These are phyloP conservation scores for bread wheat (Triticum aestivum) DNA, from an alignment of 176 grass and related monocot species.

Conservation along the genomic window DNA sequence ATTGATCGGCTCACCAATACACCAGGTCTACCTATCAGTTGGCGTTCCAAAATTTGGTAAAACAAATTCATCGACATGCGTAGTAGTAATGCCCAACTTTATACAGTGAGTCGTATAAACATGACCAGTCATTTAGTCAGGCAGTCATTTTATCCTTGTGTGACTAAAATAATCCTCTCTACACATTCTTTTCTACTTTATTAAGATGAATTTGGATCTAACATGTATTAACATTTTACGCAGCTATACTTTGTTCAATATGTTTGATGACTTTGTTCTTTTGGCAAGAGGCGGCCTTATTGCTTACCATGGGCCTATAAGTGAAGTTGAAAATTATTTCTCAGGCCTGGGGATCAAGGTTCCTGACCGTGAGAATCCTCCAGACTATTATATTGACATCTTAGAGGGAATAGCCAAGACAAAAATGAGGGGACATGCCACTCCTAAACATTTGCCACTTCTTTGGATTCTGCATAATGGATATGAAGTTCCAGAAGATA, in stretches of 20 bases:
- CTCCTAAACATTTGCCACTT: constrained; percentile 56
- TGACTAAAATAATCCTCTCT: background rate
- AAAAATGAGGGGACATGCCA: constrained; percentile 39
- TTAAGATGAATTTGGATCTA: constrained; percentile 31
- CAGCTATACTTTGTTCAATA: constrained; percentile 84
- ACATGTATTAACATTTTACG: constrained; percentile 19
- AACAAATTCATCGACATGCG: background rate
- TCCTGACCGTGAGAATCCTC: constrained; percentile 73
- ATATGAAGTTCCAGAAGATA: constrained; percentile 56
- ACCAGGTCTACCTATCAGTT: constrained; percentile 11
- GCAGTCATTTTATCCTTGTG: background rate
- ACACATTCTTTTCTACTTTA: background rate
- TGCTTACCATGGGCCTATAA: constrained; percentile 64
- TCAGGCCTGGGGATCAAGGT: constrained; percentile 58
- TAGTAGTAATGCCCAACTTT: background rate
- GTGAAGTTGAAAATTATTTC: constrained; percentile 67
- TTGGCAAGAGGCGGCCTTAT: constrained; percentile 81
- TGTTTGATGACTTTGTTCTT: constrained; percentile 80
- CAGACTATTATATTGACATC: constrained; percentile 83
- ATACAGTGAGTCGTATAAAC: background rate
- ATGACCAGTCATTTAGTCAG: background rate
- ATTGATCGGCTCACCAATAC: background rate
- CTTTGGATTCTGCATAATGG: constrained; percentile 74
- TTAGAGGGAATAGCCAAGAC: constrained; percentile 62
- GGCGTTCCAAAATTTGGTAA: background rate